Evolutionary conservation across 306 rosid species (phyloP).

Genomic region (Quercus parvula): DNA sequence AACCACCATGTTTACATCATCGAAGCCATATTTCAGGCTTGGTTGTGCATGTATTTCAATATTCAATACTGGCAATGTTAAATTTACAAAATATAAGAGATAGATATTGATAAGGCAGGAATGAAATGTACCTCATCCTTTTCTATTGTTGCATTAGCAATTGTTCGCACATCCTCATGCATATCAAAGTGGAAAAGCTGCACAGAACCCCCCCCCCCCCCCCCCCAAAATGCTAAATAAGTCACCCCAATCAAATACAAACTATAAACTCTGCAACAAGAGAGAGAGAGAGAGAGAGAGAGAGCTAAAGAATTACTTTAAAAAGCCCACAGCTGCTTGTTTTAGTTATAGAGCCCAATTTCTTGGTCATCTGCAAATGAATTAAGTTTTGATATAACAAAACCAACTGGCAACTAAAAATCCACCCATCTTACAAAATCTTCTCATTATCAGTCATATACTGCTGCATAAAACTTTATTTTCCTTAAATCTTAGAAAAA

Average conservation of each 20-base stretch:
- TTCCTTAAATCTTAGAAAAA: neutral
- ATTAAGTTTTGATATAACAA: neutral
- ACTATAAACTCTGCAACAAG: neutral
- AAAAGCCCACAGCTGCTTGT: neutral
- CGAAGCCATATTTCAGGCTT: neutral
- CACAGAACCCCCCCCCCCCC: neutral
- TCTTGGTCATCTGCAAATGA: neutral
- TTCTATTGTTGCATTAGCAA: slow-evolving; percentile 95
- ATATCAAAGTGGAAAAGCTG: slow-evolving; percentile 98
- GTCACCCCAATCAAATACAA: slow-evolving; percentile 9
- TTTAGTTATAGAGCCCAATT: neutral
- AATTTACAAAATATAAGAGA: neutral
- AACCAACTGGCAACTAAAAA: neutral
- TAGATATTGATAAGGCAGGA: neutral
- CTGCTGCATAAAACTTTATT: neutral
- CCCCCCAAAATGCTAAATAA: neutral
- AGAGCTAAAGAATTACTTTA: too few relatives aligned
- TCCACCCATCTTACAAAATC: neutral
- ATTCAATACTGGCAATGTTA: neutral
- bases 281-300: too few relatives aligned
- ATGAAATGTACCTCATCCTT: slow-evolving; percentile 78
- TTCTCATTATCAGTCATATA: neutral
- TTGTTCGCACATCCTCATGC: slow-evolving; percentile 93
- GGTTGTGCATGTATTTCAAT: neutral
- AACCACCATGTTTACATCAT: neutral